Evolutionary conservation across 2,329 filamentous ascomycete species (phyloP), one percentile per base, ranked within the genome.

Genomic region (Akanthomyces lecanii): DNA sequence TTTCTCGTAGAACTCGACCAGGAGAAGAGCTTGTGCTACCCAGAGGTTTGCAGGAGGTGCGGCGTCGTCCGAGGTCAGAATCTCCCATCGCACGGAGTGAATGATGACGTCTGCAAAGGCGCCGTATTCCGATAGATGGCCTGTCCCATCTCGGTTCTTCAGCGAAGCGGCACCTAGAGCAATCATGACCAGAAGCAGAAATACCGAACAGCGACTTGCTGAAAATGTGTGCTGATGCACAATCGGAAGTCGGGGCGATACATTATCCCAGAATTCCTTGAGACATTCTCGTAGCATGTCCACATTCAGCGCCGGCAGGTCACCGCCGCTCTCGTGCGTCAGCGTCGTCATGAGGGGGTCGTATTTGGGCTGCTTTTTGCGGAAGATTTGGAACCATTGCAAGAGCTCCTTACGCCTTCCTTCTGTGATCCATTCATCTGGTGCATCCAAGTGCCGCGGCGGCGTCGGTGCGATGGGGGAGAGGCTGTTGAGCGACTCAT

Each of bases 1-100:
- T 80, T 96, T 97, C 77, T 97, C 92, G 69, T 94, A 96, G 5
- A 93, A 85, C 72, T 97, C 93, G 2, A 97, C 79, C 4, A 97
- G 79, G 1, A 97, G 76, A 51, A 96, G 77, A 0, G 92, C 88
- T 72, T 97, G 92, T 66, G 95, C 94, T 1, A 95, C 88, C 91
- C 92, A 96, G 2, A 97, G 77, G 68, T 90, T 90, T 0, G 92
- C 91, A 0, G 92, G 91, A 0, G 93, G 91, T 21, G 88, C 82
- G 67, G 94, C 94, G 69, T 96, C 91, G 11, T 88, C 85, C 65
- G 92, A 86, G 69, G 89, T 90, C 67, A 96, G 87, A 18, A 97
- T 89, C 70, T 95, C 89, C 84, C 91, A 95, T 56, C 93, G 84
- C 12, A 92, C 84, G 28, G 88, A 89, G 8, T 83, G 81, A 64